Conservation (phyloP, 2,329 filamentous ascomycete genomes). For the Diplodia seriata region DNA sequence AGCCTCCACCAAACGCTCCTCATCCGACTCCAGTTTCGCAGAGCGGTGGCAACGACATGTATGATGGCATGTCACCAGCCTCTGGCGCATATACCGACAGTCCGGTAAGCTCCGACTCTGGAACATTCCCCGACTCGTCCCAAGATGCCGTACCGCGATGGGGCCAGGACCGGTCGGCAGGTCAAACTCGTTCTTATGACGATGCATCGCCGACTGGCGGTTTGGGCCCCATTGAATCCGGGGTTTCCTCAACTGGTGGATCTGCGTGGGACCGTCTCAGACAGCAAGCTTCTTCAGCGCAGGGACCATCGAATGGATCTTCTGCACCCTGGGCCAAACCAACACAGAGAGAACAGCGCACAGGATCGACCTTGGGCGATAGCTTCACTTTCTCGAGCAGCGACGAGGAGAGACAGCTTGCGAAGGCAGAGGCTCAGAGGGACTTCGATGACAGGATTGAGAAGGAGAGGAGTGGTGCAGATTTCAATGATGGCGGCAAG, state of each 20-base stretch:
- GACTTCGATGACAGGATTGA: constrained; percentile 60
- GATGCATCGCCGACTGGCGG: constrained; percentile 49
- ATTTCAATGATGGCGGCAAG: constrained; percentile 46
- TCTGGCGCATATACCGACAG: constrained; percentile 43
- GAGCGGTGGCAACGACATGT: constrained; percentile 27
- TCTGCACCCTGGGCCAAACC: constrained; percentile 35
- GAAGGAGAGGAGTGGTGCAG: constrained; percentile 56
- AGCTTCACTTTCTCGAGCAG: constrained; percentile 54
- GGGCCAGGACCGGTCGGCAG: constrained; percentile 34
- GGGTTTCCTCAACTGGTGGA: constrained; percentile 37
- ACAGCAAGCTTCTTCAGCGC: constrained; percentile 40
- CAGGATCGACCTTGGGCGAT: constrained; percentile 49
- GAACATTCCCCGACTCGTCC: constrained; percentile 36
- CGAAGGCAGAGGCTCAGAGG: constrained; percentile 55
- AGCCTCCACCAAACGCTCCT: not conserved
- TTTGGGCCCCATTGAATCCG: constrained; percentile 43
- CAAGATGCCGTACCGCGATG: not conserved
- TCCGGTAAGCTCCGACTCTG: constrained; percentile 42
- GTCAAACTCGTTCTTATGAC: constrained; percentile 38
- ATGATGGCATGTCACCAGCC: constrained; percentile 53
- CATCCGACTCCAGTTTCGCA: not conserved
- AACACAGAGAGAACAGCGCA: constrained; percentile 39
- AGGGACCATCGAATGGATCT: constrained; percentile 35
- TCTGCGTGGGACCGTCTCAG: constrained; percentile 56
- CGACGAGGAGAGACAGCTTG: constrained; percentile 53